A percentile compares a stretch with the other conserved stretches of the same genome.
These are phyloP conservation scores for Cryphonectria parasitica DNA, from an alignment of 2,329 filamentous ascomycete species.

Conservation along the genomic window DNA sequence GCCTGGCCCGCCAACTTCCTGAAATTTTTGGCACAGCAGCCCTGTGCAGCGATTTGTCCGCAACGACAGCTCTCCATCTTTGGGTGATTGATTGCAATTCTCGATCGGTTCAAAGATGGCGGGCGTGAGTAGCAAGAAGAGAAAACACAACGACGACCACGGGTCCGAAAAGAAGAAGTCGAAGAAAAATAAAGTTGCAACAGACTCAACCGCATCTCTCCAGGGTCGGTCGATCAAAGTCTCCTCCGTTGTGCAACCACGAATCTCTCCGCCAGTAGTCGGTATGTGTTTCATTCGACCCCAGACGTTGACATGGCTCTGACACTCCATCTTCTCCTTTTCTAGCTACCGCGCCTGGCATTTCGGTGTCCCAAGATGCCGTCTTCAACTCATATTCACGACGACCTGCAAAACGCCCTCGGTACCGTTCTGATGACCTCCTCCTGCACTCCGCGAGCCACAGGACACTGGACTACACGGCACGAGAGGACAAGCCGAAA, in stretches of 20 bases:
- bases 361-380: slow-evolving; percentile 42
- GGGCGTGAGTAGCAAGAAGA: slow-evolving; percentile 51
- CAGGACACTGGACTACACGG: slow-evolving; percentile 62
- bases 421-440: slow-evolving; percentile 48
- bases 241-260: slow-evolving; percentile 33
- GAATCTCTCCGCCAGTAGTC: slow-evolving; percentile 38
- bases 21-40: slow-evolving; percentile 7
- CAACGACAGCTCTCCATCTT: slow-evolving; percentile 2
- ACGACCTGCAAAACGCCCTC: slow-evolving; percentile 40
- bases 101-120: slow-evolving; percentile 36
- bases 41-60: not conserved
- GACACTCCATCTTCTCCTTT: not conserved
- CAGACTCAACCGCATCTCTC: slow-evolving; percentile 42
- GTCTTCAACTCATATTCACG: slow-evolving; percentile 55
- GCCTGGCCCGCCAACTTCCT: slow-evolving; percentile 12
- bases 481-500: slow-evolving; percentile 53
- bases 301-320: not conserved
- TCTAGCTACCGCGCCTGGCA: slow-evolving; percentile 47
- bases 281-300: slow-evolving; percentile 33
- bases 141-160: slow-evolving; percentile 54
- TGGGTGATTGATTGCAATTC: not conserved
- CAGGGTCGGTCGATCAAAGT: slow-evolving; percentile 42
- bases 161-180: slow-evolving; percentile 41
- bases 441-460: slow-evolving; percentile 62
- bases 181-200: slow-evolving; percentile 58